Base-by-base conservation (phyloP, 192 early-diverging fungal genomes). In the Coemansia sp. region DNA sequence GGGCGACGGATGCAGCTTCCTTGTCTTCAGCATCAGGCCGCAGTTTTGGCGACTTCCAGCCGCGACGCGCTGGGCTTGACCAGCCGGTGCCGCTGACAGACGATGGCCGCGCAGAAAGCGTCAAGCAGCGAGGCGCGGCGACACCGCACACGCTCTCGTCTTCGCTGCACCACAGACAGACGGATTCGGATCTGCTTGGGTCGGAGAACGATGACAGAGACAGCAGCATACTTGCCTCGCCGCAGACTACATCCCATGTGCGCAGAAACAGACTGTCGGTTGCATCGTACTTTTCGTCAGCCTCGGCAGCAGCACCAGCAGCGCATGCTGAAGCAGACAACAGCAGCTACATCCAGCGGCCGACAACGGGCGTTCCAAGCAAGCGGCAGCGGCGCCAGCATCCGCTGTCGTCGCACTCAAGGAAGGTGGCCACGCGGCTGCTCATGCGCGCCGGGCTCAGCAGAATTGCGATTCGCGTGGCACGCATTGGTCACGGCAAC, bases 361-460 rank as follows among this genome's bases (percentile, higher is more conserved):
- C 52, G 52, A 8, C 9, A 11, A 54, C 52, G 21, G 52, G 11
- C 12, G 52, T 32, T 26, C 23, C 52, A 1, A 23, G 42, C 3
- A 32, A 47, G 13, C 7, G 48, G n/a, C 68, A 69, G 50, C 42
- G 41, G 21, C 64, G 56, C 16, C 62, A 68, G 44, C 56, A 69
- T 19, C 56, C 56, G 38, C 18, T 65, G 57, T 68, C 77, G 58
- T 58, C 64, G 26, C 79, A 81, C 26, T 76, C 79, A 47, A 63
- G 67, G 9, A 57, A 69, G 19, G 68, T 82, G 10, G 79, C 79
- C 39, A 82, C 75, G 42, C 79, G 79, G 45, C 65, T 82, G 50
- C 69, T 82, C 40, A 72, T 77, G 79, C 75, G 79, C 13, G 79
- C 79, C 5, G 79, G 79, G 8, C 65, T 82, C 21, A 82, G 79